These are phyloP conservation scores for Vachellia pachyceras DNA, from an alignment of 306 rosid genomes.

Conservation along the genomic window DNA sequence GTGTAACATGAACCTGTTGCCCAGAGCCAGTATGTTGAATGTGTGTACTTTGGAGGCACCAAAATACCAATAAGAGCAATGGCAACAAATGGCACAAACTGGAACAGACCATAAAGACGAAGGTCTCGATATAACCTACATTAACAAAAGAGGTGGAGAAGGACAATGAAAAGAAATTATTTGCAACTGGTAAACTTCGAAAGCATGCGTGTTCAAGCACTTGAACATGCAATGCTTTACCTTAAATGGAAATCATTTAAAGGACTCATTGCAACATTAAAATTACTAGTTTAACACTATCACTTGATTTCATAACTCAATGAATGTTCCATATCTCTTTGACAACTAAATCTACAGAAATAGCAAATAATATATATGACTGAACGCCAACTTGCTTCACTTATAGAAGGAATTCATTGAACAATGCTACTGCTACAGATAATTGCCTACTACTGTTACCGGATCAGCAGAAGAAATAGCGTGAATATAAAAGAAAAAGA, in stretches of 20 bases:
- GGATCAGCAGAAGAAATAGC: slow-evolving; percentile 5
- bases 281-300: slow-evolving; percentile 4
- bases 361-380: background rate
- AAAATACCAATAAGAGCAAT: slow-evolving; percentile 87
- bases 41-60: slow-evolving; percentile 92
- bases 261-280: background rate
- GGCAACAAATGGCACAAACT: slow-evolving; percentile 80
- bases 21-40: slow-evolving; percentile 94
- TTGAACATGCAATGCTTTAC: background rate
- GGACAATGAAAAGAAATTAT: slow-evolving; percentile 35
- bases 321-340: background rate
- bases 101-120: slow-evolving; percentile 84
- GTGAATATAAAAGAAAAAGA: slow-evolving; percentile 5
- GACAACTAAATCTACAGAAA: slow-evolving; percentile 9
- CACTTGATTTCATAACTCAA: slow-evolving; percentile 1
- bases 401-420: background rate
- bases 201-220: slow-evolving; percentile 10
- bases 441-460: background rate
- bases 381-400: background rate
- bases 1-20: slow-evolving; percentile 71
- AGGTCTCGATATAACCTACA: slow-evolving; percentile 83
- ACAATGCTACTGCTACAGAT: background rate
- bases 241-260: slow-evolving; percentile 9
- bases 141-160: background rate
- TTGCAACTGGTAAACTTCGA: slow-evolving; percentile 26